Evolutionary conservation across 768 basidiomycete species (phyloP), one percentile per base, ranked within the genome.

Genomic region (Boletellus sp.): DNA sequence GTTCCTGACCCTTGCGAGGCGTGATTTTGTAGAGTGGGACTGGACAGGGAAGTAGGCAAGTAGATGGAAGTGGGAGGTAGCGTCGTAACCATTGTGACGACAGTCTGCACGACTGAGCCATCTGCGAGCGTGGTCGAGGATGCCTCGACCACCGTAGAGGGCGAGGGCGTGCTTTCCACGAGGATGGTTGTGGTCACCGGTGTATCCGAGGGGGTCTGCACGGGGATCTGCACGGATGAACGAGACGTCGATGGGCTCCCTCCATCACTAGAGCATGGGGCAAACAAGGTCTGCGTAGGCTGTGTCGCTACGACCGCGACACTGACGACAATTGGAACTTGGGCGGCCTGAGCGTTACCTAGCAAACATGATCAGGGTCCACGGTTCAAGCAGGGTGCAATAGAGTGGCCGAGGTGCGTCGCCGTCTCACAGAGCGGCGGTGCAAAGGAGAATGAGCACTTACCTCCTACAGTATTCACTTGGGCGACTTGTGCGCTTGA

Each of bases 241-340:
- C 52, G 50, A 3, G 47, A 6, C 12, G 57, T 2, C 42, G 62
- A 36, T 8, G 57, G 50, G 9, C 38, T 53, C 31, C 16, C 45
- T 38, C 53, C 59, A 16, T 34, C 36, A 9, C 59, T 57, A 35
- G 70, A 64, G 31, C 73, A 74, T 16, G 75, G 54, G 7, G 71
- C 72, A 50, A 71, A 78, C 33, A 78, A 57, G 7, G 79, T 80
- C 31, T 64, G 53, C 4, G 68, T 67, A 8, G 67, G 63, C 8
- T 51, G 47, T 17, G 70, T 58, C 22, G 56, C 47, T 12, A 61
- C 70, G 31, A 74, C 53, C 3, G 65, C 56, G 28, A 74, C 62
- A 6, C 68, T 63, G 9, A 73, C 40, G 35, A 74, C 67, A 28
- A 79, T 54, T 9, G 77, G 76, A 15, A 76, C 71, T 55, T 72